phyloP scores from a whole-genome alignment of 2,329 filamentous ascomycete genomes.

The Ambrosiella xylebori region DNA sequence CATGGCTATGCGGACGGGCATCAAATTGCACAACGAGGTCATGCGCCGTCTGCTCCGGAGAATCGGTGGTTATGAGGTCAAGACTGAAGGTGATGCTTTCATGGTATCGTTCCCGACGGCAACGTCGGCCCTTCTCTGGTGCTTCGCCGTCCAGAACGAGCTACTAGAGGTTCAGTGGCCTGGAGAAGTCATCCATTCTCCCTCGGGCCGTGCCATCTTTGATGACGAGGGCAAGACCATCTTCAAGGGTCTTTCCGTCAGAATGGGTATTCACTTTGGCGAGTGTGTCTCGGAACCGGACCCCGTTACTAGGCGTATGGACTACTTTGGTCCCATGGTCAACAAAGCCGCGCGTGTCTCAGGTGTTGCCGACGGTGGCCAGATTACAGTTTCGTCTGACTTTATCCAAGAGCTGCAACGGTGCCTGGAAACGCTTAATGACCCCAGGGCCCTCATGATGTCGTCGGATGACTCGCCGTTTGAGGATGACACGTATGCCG shows the following conservation, averaged over 20 bases:
- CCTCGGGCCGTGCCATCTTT: conserved; percentile 63
- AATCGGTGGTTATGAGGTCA: conserved; percentile 95
- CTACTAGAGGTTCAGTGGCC: conserved; percentile 87
- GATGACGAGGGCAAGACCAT: conserved; percentile 80
- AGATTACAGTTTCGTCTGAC: conserved; percentile 91
- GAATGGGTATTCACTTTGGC: conserved; percentile 96
- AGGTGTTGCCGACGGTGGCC: conserved; percentile 83
- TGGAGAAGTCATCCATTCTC: conserved; percentile 72
- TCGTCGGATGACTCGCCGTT: conserved; percentile 39
- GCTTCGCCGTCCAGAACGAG: conserved; percentile 79
- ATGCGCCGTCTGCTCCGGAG: conserved; percentile 86
- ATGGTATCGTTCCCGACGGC: conserved; percentile 98
- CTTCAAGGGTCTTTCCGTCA: conserved; percentile 82
- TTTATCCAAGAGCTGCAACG: conserved; percentile 93
- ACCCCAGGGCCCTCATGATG: conserved; percentile 25
- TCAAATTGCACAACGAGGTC: conserved; percentile 92
- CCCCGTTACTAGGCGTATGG: conserved; percentile 93
- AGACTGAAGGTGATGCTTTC: conserved; percentile 98
- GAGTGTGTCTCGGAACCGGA: conserved; percentile 88
- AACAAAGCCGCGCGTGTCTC: conserved; percentile 92
- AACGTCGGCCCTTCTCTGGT: conserved; percentile 88
- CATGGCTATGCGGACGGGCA: conserved; percentile 87
- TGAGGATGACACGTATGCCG: conserved; percentile 56
- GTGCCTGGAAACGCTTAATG: conserved; percentile 75
- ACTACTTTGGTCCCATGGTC: conserved; percentile 98